Conservation (phyloP, 2,329 filamentous ascomycete genomes). For the Chrysoporthe deuterocubensis region DNA sequence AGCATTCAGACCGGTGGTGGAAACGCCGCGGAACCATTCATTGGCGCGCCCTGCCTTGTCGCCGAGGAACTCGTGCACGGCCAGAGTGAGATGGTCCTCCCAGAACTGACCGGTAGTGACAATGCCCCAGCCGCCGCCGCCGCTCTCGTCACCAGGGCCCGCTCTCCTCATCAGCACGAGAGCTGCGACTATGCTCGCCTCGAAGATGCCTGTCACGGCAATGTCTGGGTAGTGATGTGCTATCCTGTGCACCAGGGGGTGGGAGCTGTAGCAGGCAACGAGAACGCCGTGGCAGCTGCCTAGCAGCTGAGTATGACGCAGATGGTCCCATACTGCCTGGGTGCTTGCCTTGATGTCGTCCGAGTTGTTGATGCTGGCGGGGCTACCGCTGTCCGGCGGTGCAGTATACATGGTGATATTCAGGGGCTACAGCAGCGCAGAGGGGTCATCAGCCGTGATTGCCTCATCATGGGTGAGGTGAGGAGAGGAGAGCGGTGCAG, state of each 20-base stretch:
- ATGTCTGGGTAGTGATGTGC: slow-evolving; percentile 39
- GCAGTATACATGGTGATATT: slow-evolving; percentile 69
- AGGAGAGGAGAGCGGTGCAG: neutral
- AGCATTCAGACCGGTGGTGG: slow-evolving; percentile 80
- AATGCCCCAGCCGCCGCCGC: slow-evolving; percentile 68
- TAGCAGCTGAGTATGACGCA: slow-evolving; percentile 46
- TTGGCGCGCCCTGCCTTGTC: slow-evolving; percentile 37
- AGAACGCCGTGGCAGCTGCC: slow-evolving; percentile 73
- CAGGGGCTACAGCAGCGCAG: slow-evolving; percentile 41
- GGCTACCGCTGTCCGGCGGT: slow-evolving; percentile 59
- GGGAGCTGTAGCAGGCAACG: slow-evolving; percentile 86
- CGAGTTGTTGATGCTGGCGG: slow-evolving; percentile 78
- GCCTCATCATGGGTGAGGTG: neutral
- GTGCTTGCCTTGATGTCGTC: slow-evolving; percentile 69
- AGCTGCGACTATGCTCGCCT: slow-evolving; percentile 73
- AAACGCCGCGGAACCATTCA: slow-evolving; percentile 74
- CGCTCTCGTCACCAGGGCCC: neutral
- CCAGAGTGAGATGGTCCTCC: slow-evolving; percentile 72
- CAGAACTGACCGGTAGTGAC: slow-evolving; percentile 86
- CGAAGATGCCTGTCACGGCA: slow-evolving; percentile 82
- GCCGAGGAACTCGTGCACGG: slow-evolving; percentile 68
- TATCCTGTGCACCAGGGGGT: slow-evolving; percentile 72
- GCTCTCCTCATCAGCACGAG: slow-evolving; percentile 56
- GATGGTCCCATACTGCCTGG: slow-evolving; percentile 61
- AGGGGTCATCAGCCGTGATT: slow-evolving; percentile 2